Conservation (phyloP, 2,329 filamentous ascomycete species). For the Neofusicoccum ribis region DNA sequence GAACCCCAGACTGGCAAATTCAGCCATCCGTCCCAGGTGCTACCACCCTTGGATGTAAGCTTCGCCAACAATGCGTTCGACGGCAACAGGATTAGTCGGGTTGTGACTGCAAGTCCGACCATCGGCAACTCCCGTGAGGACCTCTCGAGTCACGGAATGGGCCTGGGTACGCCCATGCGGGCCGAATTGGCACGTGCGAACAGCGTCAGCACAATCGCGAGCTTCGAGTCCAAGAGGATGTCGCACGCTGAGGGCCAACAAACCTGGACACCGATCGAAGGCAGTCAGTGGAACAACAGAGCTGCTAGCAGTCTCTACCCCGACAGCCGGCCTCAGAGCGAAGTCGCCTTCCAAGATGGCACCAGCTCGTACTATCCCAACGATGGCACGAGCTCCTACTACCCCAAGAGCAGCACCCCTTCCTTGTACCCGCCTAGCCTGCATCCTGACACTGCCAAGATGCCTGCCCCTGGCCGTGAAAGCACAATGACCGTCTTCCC, state of each 20-base stretch:
- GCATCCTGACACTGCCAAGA: conserved; percentile 22
- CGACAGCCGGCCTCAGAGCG: conserved; percentile 44
- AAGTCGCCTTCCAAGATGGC: conserved; percentile 54
- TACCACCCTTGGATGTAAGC: conserved; percentile 66
- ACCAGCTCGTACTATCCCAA: conserved; percentile 51
- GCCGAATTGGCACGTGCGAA: conserved; percentile 40
- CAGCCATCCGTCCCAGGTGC: conserved; percentile 60
- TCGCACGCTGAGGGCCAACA: conserved; percentile 34
- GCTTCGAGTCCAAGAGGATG: conserved; percentile 21
- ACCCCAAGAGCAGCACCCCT: conserved; percentile 44
- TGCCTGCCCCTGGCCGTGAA: conserved; percentile 42
- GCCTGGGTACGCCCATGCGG: conserved; percentile 32
- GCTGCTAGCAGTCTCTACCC: conserved; percentile 48
- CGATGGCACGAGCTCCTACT: conserved; percentile 56
- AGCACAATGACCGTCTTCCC: conserved; percentile 40
- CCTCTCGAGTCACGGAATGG: conserved; percentile 32
- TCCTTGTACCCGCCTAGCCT: conserved; percentile 24
- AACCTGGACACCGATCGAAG: conserved; percentile 38
- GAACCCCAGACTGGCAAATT: conserved; percentile 37
- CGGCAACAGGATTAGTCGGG: conserved; percentile 63
- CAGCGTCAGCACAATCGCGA: conserved; percentile 36
- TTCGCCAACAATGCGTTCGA: conserved; percentile 47
- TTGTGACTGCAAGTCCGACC: conserved; percentile 69
- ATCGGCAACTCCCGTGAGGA: conserved; percentile 59
- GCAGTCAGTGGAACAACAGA: conserved; percentile 29